Evolutionary conservation across 257 asterid genomes (phyloP).

Genomic region (Solanum medicagineum): DNA sequence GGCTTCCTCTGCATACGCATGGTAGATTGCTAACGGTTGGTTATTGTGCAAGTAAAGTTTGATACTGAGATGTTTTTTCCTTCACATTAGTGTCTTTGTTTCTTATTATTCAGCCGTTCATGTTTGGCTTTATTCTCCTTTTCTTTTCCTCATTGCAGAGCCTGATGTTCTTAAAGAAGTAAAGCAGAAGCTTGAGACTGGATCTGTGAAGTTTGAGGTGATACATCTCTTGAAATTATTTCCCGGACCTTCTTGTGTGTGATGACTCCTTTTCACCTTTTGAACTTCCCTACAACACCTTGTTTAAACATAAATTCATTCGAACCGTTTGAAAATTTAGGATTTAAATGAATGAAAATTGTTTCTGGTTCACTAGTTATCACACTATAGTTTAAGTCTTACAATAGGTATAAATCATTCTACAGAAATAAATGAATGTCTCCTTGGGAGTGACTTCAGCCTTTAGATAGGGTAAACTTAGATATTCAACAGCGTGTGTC

Average conservation of each 20-base stretch:
- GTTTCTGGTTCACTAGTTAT: neutral
- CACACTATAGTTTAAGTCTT: neutral
- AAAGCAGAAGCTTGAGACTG: slow-evolving; percentile 85
- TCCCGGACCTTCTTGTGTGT: neutral
- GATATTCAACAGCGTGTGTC: neutral
- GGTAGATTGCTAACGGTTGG: neutral
- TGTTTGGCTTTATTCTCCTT: neutral
- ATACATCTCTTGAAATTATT: neutral
- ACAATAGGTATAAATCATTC: neutral
- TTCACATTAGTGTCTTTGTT: neutral
- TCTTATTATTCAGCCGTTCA: neutral
- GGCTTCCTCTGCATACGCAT: neutral
- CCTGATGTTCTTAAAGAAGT: slow-evolving; percentile 93
- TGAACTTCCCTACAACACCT: neutral
- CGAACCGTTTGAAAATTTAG: neutral
- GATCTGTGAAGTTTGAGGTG: slow-evolving; percentile 92
- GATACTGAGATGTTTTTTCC: neutral
- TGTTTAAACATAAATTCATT: neutral
- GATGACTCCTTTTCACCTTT: neutral
- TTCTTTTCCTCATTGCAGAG: slow-evolving; percentile 37
- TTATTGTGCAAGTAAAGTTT: neutral
- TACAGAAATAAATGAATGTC: neutral
- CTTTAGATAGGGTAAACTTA: neutral
- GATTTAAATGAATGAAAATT: neutral
- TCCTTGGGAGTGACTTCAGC: neutral